Evolutionary conservation across 495 filamentous ascomycete genomes (phyloP), one percentile per base, ranked within the genome.

Genomic region (Terfezia claveryi): DNA sequence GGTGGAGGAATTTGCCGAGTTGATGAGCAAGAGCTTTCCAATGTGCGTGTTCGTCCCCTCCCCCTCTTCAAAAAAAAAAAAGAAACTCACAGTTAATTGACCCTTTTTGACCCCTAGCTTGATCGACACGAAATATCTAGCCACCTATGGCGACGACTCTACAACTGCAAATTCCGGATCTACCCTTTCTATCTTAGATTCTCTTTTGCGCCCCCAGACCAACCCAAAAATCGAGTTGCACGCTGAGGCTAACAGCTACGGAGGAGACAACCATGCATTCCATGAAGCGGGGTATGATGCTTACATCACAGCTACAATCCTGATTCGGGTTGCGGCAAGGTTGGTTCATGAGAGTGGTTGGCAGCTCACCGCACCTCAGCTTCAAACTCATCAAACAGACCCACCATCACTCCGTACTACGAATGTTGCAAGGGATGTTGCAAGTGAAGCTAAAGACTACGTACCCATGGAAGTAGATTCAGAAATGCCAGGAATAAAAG

Each of bases 81-180:
- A 32, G 4, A 32, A 32, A 7, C 27, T 32, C 4, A 4, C 27
- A 32, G 27, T 32, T 7, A 2, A 7, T 7, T 32, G 27, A 32
- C 27, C 27, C 27, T 7, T 32, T 32, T 32, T 7, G 27, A 32
- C 27, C 27, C 27, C 36, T 10, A 63, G 68, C 2, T 66, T 91
- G 14, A 68, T 87, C 7, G 86, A 92, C 60, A 89, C 85, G 0
- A 89, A 89, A 61, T 87, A 80, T 57, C 71, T 93, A 54, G 75
- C 77, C 17, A 80, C 77, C 7, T 70, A 75, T 56, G 69, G 71
- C n/a, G 17, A 46, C 41, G 14, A 46, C 8, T 63, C 56, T 23
- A 56, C 60, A 14, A 71, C 61, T 70, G 70, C 62, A 50, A 50
- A 58, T 16, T 55, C 56, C 10, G 71, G 73, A 44, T 71, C 70